Evolutionary conservation across 805 yeast species (phyloP).

Genomic region (Teunomyces pallodes): DNA sequence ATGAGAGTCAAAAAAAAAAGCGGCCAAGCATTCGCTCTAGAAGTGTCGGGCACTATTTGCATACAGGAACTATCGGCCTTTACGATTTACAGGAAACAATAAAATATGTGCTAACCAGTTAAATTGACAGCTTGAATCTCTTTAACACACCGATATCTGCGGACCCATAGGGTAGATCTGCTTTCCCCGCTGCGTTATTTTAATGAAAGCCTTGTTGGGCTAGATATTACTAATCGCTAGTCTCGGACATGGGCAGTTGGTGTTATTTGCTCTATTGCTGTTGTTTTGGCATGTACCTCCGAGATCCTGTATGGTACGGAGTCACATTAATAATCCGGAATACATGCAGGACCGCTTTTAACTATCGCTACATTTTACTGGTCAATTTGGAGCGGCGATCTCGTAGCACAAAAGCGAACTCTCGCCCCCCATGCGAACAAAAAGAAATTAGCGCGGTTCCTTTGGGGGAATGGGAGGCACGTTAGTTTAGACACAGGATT

Average conservation of each 20-base stretch:
- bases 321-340: not conserved
- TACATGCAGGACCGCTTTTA: not conserved
- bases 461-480: not conserved
- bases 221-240: too few relatives aligned
- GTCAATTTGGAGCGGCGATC: not conserved
- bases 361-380: constrained; percentile 3
- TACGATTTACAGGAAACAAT: not conserved
- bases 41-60: constrained; percentile 1
- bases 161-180: too few relatives aligned
- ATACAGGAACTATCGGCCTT: not conserved
- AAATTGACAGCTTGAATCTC: too few relatives aligned
- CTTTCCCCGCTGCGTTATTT: too few relatives aligned
- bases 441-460: not conserved
- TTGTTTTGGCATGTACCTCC: not conserved
- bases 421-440: not conserved
- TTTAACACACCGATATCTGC: too few relatives aligned
- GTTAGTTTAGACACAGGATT: too few relatives aligned
- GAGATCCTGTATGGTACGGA: not conserved
- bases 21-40: not conserved
- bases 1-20: not conserved
- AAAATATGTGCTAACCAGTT: not conserved
- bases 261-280: not conserved
- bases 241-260: not conserved
- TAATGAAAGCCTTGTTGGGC: too few relatives aligned
- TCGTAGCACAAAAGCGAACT: not conserved